phyloP scores from a whole-genome alignment of 352 stramenopile species.

The Globisporangium acanthophoron region DNA sequence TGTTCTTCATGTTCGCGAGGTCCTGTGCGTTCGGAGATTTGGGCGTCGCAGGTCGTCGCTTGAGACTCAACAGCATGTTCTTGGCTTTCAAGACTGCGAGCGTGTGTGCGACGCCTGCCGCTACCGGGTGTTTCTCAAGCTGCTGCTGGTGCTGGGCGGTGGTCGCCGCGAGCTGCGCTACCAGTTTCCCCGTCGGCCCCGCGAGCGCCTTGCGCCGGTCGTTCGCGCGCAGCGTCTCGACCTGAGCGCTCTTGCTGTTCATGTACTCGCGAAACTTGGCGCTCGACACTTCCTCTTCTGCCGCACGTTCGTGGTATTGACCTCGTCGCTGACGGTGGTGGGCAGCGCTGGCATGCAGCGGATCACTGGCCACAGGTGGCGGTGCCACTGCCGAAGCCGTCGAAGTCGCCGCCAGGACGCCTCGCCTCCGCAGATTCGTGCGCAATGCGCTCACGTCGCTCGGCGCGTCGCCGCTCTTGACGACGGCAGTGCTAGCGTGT shows the following conservation, averaged over 20 bases:
- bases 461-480: not conserved
- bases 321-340: not conserved
- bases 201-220: conserved; percentile 37
- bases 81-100: conserved; percentile 26
- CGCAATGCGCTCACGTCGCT: conserved; percentile 12
- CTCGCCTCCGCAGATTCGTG: conserved; percentile 16
- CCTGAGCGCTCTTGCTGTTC: conserved; percentile 31
- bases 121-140: conserved; percentile 10
- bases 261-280: conserved; percentile 42
- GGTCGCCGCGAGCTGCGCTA: conserved; percentile 25
- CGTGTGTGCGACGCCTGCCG: conserved; percentile 16
- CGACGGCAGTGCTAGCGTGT: not conserved
- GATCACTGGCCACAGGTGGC: not conserved
- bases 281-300: conserved; percentile 7
- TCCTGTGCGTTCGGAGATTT: not conserved
- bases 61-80: conserved; percentile 19
- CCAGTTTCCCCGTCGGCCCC: conserved; percentile 21
- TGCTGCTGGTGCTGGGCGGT: conserved; percentile 11
- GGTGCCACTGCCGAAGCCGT: not conserved
- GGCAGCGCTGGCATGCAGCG: not conserved
- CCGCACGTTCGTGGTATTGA: not conserved
- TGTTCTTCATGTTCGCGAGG: conserved; percentile 30
- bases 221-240: conserved; percentile 29
- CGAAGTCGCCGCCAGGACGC: conserved; percentile 5
- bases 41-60: conserved; percentile 7